Percentiles rank a stretch among this genome's conserved stretches.
Evolutionary conservation across 345 rosid species (phyloP).

Genomic region (Aegle marmelos): DNA sequence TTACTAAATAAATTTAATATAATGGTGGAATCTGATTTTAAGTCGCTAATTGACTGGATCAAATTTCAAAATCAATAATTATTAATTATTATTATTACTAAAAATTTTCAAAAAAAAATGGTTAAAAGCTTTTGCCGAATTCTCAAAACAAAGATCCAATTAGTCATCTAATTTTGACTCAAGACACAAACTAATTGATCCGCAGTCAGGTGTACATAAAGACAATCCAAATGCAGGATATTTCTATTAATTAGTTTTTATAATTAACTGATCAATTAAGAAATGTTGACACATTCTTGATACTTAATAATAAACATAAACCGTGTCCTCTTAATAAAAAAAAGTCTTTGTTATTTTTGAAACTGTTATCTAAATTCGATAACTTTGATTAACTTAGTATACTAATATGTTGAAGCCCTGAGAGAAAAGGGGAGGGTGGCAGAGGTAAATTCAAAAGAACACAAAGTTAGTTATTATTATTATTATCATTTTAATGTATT

Average conservation of each 20-base stretch:
- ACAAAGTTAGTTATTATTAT: conserved; percentile 16
- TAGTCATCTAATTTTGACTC: background rate
- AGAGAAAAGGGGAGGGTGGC: conserved; percentile 3
- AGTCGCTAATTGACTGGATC: no score
- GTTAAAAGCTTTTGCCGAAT: background rate
- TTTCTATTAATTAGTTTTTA: background rate
- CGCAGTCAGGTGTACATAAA: no score
- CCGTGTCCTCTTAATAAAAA: background rate
- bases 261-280: background rate
- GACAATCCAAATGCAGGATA: background rate
- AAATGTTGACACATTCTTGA: background rate
- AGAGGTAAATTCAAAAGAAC: background rate
- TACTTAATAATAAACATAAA: background rate
- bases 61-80: no score
- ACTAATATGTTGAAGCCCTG: background rate
- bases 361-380: background rate
- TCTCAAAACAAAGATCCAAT: background rate
- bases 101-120: background rate
- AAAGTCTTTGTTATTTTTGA: background rate
- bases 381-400: background rate
- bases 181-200: no score
- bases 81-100: no score
- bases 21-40: no score
- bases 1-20: no score
- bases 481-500: conserved; percentile 13